phyloP scores from a whole-genome alignment of 2,329 filamentous ascomycete genomes.

The Paracoccidioides lutzii region DNA sequence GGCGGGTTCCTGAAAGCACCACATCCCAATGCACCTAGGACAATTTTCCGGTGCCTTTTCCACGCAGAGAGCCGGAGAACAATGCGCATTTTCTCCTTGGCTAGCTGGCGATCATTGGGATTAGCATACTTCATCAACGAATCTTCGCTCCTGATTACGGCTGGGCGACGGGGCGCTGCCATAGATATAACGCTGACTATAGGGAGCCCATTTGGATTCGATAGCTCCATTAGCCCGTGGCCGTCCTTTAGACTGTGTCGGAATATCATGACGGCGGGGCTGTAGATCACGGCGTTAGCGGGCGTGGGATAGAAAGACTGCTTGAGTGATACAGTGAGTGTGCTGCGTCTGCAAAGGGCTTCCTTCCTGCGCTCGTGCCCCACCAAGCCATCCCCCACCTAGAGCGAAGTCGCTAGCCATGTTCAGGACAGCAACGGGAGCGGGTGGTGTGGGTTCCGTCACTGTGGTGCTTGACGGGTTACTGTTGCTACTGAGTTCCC shows the following conservation, averaged over 20 bases:
- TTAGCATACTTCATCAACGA: not conserved
- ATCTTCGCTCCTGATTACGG: not conserved
- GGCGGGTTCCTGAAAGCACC: conserved; percentile 49
- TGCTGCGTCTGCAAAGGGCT: conserved; percentile 8
- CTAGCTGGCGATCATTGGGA: conserved; percentile 1
- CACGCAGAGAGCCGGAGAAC: conserved; percentile 6
- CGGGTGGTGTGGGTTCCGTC: not conserved
- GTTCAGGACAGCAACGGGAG: conserved; percentile 5
- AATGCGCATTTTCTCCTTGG: conserved; percentile 7
- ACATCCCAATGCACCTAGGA: conserved; percentile 52
- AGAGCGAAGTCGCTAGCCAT: conserved; percentile 4
- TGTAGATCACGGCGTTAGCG: conserved; percentile 3
- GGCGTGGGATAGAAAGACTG: conserved; percentile 5
- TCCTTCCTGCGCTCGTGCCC: conserved; percentile 7
- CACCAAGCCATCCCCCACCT: conserved; percentile 4
- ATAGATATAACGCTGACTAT: conserved; percentile 7
- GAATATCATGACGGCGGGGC: conserved; percentile 6
- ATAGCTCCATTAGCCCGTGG: conserved; percentile 4
- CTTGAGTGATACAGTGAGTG: conserved; percentile 3
- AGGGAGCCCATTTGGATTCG: conserved; percentile 1
- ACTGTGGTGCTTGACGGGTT: not conserved
- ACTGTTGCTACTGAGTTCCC: not conserved
- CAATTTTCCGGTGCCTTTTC: conserved; percentile 15
- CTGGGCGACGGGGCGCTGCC: conserved; percentile 4
- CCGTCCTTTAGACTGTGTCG: not conserved